These are phyloP conservation scores for Elsinoe ampelina DNA, from an alignment of 2,329 filamentous ascomycete genomes.

Conservation along the genomic window DNA sequence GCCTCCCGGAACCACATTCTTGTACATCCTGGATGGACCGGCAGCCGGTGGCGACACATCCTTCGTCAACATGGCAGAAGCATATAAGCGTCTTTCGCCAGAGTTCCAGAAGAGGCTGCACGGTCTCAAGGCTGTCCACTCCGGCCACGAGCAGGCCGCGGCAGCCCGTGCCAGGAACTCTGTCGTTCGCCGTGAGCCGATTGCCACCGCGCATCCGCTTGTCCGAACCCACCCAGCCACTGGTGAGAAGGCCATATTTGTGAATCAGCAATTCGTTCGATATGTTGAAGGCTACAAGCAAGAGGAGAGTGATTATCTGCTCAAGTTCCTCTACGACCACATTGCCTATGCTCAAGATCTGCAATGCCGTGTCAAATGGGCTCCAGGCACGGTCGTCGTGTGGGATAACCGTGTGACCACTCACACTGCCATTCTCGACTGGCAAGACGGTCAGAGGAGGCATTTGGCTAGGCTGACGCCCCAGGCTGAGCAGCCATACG, in stretches of 20 bases:
- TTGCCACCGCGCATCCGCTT: slow-evolving; percentile 65
- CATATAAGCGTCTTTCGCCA: slow-evolving; percentile 71
- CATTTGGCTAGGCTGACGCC: slow-evolving; percentile 77
- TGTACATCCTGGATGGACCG: slow-evolving; percentile 79
- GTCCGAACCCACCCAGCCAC: slow-evolving; percentile 72
- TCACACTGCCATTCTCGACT: slow-evolving; percentile 70
- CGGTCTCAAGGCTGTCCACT: slow-evolving; percentile 71
- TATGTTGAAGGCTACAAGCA: slow-evolving; percentile 76
- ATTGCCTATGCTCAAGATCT: slow-evolving; percentile 63
- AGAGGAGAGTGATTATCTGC: slow-evolving; percentile 69
- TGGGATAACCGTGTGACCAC: slow-evolving; percentile 79
- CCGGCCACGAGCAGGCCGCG: slow-evolving; percentile 67
- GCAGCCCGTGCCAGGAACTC: slow-evolving; percentile 57
- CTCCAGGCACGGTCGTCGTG: slow-evolving; percentile 67
- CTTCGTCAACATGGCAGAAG: slow-evolving; percentile 69
- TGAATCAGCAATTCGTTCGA: slow-evolving; percentile 79
- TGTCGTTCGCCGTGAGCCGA: slow-evolving; percentile 65
- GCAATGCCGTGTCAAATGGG: slow-evolving; percentile 68
- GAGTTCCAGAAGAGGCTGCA: slow-evolving; percentile 72
- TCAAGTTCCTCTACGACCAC: slow-evolving; percentile 71
- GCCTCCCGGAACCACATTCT: slow-evolving; percentile 80
- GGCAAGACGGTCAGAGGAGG: slow-evolving; percentile 67
- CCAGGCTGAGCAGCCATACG: slow-evolving; percentile 67
- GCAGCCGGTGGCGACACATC: slow-evolving; percentile 74
- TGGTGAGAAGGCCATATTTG: slow-evolving; percentile 72